These are phyloP conservation scores for Aureobasidium sp. DNA, from an alignment of 2,329 filamentous ascomycete genomes.

Conservation along the genomic window DNA sequence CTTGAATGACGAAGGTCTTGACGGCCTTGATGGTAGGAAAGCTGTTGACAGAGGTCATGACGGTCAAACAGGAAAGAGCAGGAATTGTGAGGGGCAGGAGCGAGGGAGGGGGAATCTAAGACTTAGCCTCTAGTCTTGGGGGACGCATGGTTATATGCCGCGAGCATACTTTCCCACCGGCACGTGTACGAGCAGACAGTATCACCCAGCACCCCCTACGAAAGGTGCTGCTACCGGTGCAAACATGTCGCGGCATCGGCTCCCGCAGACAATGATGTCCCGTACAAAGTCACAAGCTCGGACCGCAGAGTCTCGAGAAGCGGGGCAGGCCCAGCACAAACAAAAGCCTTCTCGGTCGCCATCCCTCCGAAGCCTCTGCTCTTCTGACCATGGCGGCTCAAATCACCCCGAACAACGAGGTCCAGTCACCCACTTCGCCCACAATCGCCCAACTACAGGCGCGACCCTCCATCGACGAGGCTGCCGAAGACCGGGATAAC, in stretches of 20 bases:
- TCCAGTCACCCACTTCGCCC: conserved; percentile 1
- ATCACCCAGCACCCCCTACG: neutral
- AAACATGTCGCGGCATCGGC: conserved; percentile 13
- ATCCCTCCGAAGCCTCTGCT: conserved; percentile 5
- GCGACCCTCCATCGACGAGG: neutral
- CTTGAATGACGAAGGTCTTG: conserved; percentile 62
- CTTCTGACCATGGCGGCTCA: conserved; percentile 8
- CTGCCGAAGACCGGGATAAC: conserved; percentile 17
- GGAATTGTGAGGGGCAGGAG: conserved; percentile 11
- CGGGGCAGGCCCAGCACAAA: neutral
- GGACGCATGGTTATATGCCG: neutral
- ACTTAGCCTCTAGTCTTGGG: neutral
- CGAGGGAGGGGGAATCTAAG: neutral
- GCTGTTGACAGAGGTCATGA: conserved; percentile 33
- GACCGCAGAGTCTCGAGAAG: neutral
- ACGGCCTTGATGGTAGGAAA: conserved; percentile 72
- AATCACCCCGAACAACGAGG: conserved; percentile 11
- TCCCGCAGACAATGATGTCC: conserved; percentile 6
- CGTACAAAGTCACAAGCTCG: neutral
- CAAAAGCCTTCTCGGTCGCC: conserved; percentile 12
- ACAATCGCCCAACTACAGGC: neutral
- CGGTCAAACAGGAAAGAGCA: conserved; percentile 8
- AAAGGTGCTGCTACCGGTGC: neutral
- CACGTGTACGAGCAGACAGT: neutral
- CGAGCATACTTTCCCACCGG: neutral